Conservation (phyloP, 2,329 filamentous ascomycete species). For the Botrytis cinerea region DNA sequence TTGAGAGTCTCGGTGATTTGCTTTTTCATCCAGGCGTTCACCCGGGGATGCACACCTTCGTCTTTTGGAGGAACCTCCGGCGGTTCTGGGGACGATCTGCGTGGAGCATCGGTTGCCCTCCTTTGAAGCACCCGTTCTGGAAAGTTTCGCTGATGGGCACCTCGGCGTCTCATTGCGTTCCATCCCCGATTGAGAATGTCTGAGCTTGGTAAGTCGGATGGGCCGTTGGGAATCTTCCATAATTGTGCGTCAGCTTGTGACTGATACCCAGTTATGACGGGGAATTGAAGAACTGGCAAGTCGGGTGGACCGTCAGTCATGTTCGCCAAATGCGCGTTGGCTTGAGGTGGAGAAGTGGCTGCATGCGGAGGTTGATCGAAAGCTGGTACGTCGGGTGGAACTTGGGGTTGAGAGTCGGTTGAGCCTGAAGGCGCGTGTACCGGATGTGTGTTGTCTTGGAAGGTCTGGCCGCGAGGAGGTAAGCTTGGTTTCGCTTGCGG, state of each 20-base stretch:
- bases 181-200: neutral
- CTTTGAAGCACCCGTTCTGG: neutral
- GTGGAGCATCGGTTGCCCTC: neutral
- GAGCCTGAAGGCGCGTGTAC: neutral
- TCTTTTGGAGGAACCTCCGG: neutral
- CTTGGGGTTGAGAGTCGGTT: no score
- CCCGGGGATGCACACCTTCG: neutral
- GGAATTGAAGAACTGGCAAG: neutral
- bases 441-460: neutral
- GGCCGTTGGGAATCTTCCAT: neutral
- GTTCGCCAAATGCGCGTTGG: neutral
- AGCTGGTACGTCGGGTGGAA: neutral
- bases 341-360: neutral
- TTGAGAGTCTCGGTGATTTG: neutral
- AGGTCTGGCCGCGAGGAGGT: neutral
- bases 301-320: neutral
- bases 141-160: neutral
- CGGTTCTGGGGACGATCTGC: neutral
- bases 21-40: neutral
- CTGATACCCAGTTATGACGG: neutral
- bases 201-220: neutral
- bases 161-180: neutral
- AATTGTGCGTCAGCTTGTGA: neutral
- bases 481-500: no score
- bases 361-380: neutral